phyloP scores from a whole-genome alignment of 2,329 filamentous ascomycete species.

The Drechslerella coelobrocha region DNA sequence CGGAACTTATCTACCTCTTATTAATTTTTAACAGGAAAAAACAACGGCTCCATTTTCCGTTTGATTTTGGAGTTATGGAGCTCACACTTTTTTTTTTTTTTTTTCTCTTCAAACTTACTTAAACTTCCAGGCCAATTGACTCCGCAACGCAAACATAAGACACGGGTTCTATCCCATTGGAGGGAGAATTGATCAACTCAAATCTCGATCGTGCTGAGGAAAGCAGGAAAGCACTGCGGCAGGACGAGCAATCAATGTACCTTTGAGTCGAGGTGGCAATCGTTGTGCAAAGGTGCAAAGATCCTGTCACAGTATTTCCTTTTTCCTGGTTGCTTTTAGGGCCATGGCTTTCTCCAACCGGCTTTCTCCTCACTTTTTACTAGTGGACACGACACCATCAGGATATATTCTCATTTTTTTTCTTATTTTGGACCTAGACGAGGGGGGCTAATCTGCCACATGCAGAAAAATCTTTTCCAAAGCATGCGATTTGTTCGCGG shows the following conservation, averaged over 20 bases:
- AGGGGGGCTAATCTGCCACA: slow-evolving; percentile 52
- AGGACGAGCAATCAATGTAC: slow-evolving; percentile 31
- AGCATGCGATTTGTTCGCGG: slow-evolving; percentile 51
- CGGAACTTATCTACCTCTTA: slow-evolving; percentile 42
- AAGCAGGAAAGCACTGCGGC: slow-evolving; percentile 32
- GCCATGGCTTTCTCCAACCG: slow-evolving; percentile 47
- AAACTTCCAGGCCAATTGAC: slow-evolving; percentile 46
- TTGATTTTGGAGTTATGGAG: slow-evolving; percentile 50
- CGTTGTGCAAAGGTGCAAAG: slow-evolving; percentile 50
- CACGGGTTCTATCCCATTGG: slow-evolving; percentile 51
- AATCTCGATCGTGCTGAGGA: slow-evolving; percentile 41
- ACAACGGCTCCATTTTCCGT: slow-evolving; percentile 39
- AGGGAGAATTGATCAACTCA: slow-evolving; percentile 51
- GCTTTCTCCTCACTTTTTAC: slow-evolving; percentile 50
- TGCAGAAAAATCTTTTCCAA: slow-evolving; percentile 50
- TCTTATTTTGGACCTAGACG: slow-evolving; percentile 48
- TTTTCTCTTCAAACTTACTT: slow-evolving; percentile 47
- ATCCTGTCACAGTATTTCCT: slow-evolving; percentile 50
- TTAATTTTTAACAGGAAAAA: slow-evolving; percentile 42
- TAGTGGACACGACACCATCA: slow-evolving; percentile 52
- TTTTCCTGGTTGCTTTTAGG: slow-evolving; percentile 50
- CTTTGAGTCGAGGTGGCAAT: slow-evolving; percentile 42
- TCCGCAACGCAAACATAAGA: slow-evolving; percentile 50
- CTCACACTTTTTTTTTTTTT: slow-evolving; percentile 19
- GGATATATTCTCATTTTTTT: slow-evolving; percentile 50